Conservation (phyloP, 768 basidiomycete genomes). For the Terana coerulea region DNA sequence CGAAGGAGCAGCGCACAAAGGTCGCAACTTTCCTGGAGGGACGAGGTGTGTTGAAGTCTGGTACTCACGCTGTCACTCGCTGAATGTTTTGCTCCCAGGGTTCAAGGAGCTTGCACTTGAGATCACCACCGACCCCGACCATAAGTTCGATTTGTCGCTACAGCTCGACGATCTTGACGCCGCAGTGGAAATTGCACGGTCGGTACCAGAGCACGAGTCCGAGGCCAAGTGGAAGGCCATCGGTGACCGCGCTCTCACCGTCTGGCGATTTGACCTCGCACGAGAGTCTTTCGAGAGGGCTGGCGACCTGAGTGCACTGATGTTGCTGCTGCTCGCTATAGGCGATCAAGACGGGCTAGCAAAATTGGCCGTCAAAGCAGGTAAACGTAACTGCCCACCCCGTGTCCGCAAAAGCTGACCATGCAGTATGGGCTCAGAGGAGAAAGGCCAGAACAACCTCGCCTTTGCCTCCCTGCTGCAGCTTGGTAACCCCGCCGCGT, state of each 20-base stretch:
- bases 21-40: slow-evolving; percentile 93
- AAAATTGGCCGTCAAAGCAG: slow-evolving; percentile 61
- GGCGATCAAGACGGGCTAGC: slow-evolving; percentile 74
- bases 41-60: slow-evolving; percentile 53
- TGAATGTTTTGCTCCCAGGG: slow-evolving; percentile 40
- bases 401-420: background rate
- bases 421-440: slow-evolving; percentile 36
- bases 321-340: slow-evolving; percentile 76
- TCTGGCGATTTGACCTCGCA: slow-evolving; percentile 94
- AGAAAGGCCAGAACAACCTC: slow-evolving; percentile 85
- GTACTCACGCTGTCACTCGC: background rate
- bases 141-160: slow-evolving; percentile 93
- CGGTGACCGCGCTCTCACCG: slow-evolving; percentile 86
- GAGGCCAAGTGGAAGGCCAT: slow-evolving; percentile 91
- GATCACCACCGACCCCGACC: slow-evolving; percentile 89
- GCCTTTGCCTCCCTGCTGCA: slow-evolving; percentile 90
- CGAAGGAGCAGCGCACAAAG: slow-evolving; percentile 86
- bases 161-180: slow-evolving; percentile 89
- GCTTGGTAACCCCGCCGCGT: slow-evolving; percentile 71
- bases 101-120: slow-evolving; percentile 90
- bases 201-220: slow-evolving; percentile 65
- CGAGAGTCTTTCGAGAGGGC: slow-evolving; percentile 86
- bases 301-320: slow-evolving; percentile 81
- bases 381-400: slow-evolving; percentile 50
- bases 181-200: slow-evolving; percentile 73